A percentile compares a stretch with the other conserved stretches of the same genome.
Conservation (phyloP, 176 grass and related monocot genomes). For the Guadua angustifolia region DNA sequence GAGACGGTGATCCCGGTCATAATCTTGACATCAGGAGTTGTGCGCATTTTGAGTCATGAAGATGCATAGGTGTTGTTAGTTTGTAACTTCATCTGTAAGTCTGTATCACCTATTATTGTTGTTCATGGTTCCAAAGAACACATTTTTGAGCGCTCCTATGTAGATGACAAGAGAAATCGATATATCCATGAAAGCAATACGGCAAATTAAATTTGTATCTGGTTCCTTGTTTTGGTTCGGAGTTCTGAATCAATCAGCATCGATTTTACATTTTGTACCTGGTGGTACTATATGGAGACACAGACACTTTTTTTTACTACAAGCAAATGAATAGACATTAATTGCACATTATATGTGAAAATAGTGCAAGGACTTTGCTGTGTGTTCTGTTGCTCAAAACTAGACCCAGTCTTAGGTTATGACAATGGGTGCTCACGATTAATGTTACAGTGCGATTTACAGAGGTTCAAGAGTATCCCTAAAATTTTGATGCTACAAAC, state of each 20-base stretch:
- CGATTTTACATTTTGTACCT: not conserved
- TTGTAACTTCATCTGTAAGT: constrained; percentile 51
- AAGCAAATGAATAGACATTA: not conserved
- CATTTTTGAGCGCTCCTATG: constrained; percentile 12
- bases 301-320: not conserved
- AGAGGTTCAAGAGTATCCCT: constrained; percentile 50
- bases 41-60: constrained; percentile 57
- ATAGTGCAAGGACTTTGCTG: constrained; percentile 19
- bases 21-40: constrained; percentile 37
- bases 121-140: constrained; percentile 29
- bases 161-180: constrained; percentile 48
- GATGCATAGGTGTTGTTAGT: constrained; percentile 57
- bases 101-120: constrained; percentile 30
- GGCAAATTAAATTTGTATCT: not conserved
- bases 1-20: not conserved
- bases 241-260: constrained; percentile 1
- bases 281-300: not conserved
- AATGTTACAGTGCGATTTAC: constrained; percentile 57
- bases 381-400: constrained; percentile 39
- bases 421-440: constrained; percentile 20
- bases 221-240: not conserved
- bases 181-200: constrained; percentile 47
- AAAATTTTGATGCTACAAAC: constrained; percentile 68
- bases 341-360: constrained; percentile 32
- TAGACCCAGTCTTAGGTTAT: not conserved